Percentiles rank a stretch among this genome's conserved stretches.
Evolutionary conservation across 1,284 basidiomycete species (phyloP).

Genomic region (Ceratobasidium sp.): DNA sequence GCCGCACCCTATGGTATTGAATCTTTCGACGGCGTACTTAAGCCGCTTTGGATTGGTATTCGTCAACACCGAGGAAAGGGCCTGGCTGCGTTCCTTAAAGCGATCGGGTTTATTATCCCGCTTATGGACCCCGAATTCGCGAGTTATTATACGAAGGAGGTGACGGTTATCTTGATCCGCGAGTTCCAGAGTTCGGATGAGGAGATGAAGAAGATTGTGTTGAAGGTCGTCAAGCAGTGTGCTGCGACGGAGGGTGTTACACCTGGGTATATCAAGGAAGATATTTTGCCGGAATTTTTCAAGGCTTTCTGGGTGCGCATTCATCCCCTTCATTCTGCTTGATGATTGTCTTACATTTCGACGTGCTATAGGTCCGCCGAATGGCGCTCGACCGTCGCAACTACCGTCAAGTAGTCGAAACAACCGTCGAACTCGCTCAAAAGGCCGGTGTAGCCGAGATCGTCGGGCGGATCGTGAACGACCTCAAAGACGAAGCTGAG

Average conservation of each 20-base stretch:
- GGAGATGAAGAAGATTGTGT: conserved; percentile 99
- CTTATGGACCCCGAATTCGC: conserved; percentile 99
- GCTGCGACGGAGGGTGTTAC: conserved; percentile 97
- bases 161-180: conserved; percentile 96
- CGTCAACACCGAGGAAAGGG: conserved; percentile 98
- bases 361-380: conserved; percentile 67
- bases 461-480: conserved; percentile 93
- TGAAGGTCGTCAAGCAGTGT: conserved; percentile 99
- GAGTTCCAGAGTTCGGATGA: conserved; percentile 99
- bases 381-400: conserved; percentile 98
- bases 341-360: background rate
- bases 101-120: conserved; percentile 99
- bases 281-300: conserved; percentile 99
- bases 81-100: conserved; percentile 97
- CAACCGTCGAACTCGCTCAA: conserved; percentile 96
- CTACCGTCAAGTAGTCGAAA: conserved; percentile 97
- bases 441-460: conserved; percentile 97
- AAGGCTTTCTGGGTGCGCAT: conserved; percentile 88
- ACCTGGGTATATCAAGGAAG: conserved; percentile 92
- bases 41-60: conserved; percentile 98
- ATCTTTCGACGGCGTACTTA: conserved; percentile 98
- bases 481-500: conserved; percentile 95
- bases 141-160: conserved; percentile 97
- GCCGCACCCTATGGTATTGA: conserved; percentile 99
- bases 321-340: background rate